Base-by-base conservation (phyloP, 148 eudicot species). In the Amaranthus cruentus region DNA sequence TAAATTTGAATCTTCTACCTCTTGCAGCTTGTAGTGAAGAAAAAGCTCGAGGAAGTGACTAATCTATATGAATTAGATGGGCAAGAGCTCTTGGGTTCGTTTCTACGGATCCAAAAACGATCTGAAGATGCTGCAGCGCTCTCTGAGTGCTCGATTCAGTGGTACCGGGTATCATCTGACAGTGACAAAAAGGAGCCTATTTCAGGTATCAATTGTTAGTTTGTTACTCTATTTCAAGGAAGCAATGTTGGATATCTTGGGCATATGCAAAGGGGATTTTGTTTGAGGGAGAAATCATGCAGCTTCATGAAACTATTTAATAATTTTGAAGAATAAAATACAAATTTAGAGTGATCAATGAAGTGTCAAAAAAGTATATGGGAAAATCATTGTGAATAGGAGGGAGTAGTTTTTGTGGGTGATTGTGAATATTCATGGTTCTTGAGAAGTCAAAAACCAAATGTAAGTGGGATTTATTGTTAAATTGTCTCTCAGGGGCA, bases 1-100 rank as follows among this genome's bases (percentile, higher is more conserved):
- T 50, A 57, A 62, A 68, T 69, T 6, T 46, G 42, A 8, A 21
- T 44, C 50, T 55, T 75, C 61, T 0, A 47, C 42, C 68, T 79
- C 70, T 78, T 80, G 72, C 87, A 95, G 99, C 79, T 96, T 75
- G 89, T 91, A 69, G 73, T 83, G 78, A 90, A 82, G 77, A 90
- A 78, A 79, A 86, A 82, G 79, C 80, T 79, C 18, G 92, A 85
- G 70, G 83, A 85, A 70, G 81, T 63, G 64, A 71, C 85, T 52
- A 68, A 75, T 80, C 74, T 83, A 63, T 95, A 84, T 60, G 96
- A 96, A 76, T 69, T 96, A 46, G 91, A 87, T 67, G 99, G 99
- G 55, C 75, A 90, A 69, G 89, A 86, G 76, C 82, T 93, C 47
- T 78, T 96, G 85, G 99, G 99, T 75, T 92, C 97, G 50, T 83